A percentile compares a stretch with the other conserved stretches of the same genome.
Evolutionary conservation across 768 basidiomycete genomes (phyloP).

Genomic region (Solioccasus polychromus): DNA sequence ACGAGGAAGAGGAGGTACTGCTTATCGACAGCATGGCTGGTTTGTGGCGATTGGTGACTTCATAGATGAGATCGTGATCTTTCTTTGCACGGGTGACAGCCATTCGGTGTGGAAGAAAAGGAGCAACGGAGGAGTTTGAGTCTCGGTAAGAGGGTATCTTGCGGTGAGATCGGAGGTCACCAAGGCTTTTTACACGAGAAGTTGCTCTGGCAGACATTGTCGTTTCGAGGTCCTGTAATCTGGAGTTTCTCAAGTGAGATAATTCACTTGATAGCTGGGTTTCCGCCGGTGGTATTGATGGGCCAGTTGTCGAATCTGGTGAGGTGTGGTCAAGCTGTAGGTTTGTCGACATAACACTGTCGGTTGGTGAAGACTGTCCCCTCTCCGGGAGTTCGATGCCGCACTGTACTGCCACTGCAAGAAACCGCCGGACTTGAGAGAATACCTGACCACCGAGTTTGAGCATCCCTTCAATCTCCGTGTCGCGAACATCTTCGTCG

Average conservation of each 20-base stretch:
- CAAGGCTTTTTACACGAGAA: conserved; percentile 50
- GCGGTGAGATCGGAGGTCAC: conserved; percentile 43
- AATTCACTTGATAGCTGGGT: conserved; percentile 8
- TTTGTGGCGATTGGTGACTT: conserved; percentile 41
- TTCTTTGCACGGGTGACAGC: conserved; percentile 31
- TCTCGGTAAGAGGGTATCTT: conserved; percentile 35
- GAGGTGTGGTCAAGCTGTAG: conserved; percentile 14
- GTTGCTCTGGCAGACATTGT: conserved; percentile 27
- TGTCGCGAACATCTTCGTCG: conserved; percentile 44
- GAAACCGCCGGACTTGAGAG: conserved; percentile 73
- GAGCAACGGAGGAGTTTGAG: conserved; percentile 33
- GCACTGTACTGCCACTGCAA: conserved; percentile 73
- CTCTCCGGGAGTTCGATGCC: conserved; percentile 65
- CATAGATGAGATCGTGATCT: conserved; percentile 39
- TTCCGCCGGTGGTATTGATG: conserved; percentile 10
- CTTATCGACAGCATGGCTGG: conserved; percentile 53
- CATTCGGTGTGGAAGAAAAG: conserved; percentile 34
- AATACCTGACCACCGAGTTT: conserved; percentile 79
- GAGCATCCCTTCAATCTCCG: conserved; percentile 76
- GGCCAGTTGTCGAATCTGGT: conserved; percentile 14
- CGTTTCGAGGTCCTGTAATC: conserved; percentile 22
- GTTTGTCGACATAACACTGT: conserved; percentile 15
- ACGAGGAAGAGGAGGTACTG: conserved; percentile 71
- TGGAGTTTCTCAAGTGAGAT: conserved; percentile 33
- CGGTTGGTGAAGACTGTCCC: conserved; percentile 31